phyloP scores from a whole-genome alignment of 306 rosid species.

The Inga laurina region DNA sequence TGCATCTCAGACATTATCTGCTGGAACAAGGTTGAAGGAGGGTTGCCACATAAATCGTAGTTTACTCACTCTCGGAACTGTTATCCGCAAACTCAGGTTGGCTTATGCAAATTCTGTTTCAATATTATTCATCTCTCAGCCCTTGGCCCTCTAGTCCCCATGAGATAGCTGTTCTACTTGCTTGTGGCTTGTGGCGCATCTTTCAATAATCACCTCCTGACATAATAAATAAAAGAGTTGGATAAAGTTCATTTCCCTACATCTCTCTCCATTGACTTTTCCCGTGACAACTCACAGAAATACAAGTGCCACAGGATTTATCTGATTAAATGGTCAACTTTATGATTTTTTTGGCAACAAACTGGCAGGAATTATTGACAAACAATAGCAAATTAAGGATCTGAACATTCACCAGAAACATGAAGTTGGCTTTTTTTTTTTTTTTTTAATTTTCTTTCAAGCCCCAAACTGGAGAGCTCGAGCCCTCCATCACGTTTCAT shows the following conservation, averaged over 20 bases:
- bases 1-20: constrained; percentile 93
- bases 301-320: constrained; percentile 1
- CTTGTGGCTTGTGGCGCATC: background rate
- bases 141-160: background rate
- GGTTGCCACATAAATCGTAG: constrained; percentile 99
- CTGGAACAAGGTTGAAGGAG: constrained; percentile 94
- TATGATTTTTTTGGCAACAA: background rate
- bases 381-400: background rate
- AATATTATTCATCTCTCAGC: constrained; percentile 28
- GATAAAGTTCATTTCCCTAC: background rate
- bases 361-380: constrained; percentile 1
- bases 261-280: background rate
- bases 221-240: background rate
- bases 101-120: constrained; percentile 34
- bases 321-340: constrained; percentile 5
- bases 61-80: constrained; percentile 93
- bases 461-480: constrained; percentile 1
- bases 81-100: constrained; percentile 97
- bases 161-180: constrained; percentile 4
- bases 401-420: background rate
- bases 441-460: background rate
- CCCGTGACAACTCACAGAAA: background rate
- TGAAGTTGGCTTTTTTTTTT: background rate
- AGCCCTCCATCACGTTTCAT: background rate
- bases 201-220: background rate